These are phyloP conservation scores for Saposhnikovia divaricata DNA, from an alignment of 129 eudicot species.

Conservation along the genomic window DNA sequence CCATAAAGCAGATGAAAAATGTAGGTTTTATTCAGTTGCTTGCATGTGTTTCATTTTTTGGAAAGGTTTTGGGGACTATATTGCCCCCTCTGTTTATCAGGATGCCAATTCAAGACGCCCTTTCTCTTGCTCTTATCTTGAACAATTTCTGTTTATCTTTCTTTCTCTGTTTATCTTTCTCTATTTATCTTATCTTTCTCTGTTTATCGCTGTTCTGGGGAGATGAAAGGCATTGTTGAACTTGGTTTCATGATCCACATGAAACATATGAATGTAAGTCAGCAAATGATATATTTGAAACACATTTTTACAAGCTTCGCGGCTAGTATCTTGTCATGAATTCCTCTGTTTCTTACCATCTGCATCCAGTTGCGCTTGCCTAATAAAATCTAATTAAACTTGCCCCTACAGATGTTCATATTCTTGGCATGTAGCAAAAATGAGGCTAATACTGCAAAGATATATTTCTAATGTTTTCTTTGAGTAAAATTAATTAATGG, in stretches of 20 bases:
- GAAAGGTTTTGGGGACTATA: constrained; percentile 32
- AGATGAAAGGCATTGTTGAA: constrained; percentile 41
- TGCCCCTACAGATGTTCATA: background rate
- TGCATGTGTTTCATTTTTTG: constrained; percentile 29
- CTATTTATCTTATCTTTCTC: too few species aligned
- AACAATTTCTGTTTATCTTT: too few species aligned
- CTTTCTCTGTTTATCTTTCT: too few species aligned
- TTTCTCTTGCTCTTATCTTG: constrained; percentile 46
- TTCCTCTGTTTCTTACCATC: too few species aligned
- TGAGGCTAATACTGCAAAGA: background rate
- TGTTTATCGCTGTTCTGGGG: too few species aligned
- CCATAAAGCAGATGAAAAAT: constrained; percentile 19
- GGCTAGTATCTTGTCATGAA: too few species aligned
- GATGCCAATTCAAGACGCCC: constrained; percentile 38
- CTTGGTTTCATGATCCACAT: constrained; percentile 23
- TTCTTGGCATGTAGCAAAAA: background rate
- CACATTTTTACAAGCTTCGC: background rate
- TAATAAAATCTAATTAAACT: too few species aligned
- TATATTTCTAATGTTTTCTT: background rate
- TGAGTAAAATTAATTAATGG: background rate
- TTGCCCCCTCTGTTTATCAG: constrained; percentile 31
- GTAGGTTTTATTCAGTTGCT: constrained; percentile 26
- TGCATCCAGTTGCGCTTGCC: background rate
- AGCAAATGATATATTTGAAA: background rate
- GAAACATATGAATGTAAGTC: constrained; percentile 23